Evolutionary conservation across 257 asterid species (phyloP).

Genomic region (Nicotiana attenuata): DNA sequence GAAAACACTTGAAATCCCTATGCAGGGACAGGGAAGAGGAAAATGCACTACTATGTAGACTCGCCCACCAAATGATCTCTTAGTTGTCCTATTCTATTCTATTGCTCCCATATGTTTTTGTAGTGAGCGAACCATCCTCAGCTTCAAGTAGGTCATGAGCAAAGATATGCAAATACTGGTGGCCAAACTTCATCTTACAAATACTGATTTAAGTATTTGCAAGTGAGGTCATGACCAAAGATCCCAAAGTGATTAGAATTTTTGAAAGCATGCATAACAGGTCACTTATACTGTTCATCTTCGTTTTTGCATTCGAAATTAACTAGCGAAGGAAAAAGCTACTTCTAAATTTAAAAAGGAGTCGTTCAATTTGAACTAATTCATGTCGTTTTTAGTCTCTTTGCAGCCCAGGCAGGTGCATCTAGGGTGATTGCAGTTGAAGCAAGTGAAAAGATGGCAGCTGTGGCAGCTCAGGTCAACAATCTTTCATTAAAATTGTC

Average conservation of each 20-base stretch:
- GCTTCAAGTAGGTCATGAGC: not conserved
- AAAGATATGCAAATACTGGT: not conserved
- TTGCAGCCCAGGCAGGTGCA: conserved; percentile 98
- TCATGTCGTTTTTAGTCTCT: conserved; percentile 49
- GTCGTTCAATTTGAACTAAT: not conserved
- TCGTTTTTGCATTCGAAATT: not conserved
- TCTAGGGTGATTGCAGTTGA: conserved; percentile 81
- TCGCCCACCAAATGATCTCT: not conserved
- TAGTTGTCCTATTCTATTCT: not conserved
- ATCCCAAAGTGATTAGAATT: not conserved
- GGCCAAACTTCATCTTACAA: not conserved
- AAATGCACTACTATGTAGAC: not conserved
- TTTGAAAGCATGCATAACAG: not conserved
- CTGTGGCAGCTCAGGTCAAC: conserved; percentile 75
- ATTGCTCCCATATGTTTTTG: not conserved
- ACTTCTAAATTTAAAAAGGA: not conserved
- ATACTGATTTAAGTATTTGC: not conserved
- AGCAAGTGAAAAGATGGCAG: conserved; percentile 93
- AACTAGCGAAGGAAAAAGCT: not conserved
- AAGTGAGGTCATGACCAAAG: not conserved
- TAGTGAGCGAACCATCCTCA: not conserved
- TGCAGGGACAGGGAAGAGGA: too few relatives aligned
- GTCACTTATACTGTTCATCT: not conserved
- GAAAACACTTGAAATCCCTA: not conserved
- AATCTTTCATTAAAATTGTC: conserved; percentile 9